A percentile compares a stretch with the other conserved stretches of the same genome.
Evolutionary conservation across 2,329 filamentous ascomycete genomes (phyloP).

Genomic region (Colletotrichum sp.): DNA sequence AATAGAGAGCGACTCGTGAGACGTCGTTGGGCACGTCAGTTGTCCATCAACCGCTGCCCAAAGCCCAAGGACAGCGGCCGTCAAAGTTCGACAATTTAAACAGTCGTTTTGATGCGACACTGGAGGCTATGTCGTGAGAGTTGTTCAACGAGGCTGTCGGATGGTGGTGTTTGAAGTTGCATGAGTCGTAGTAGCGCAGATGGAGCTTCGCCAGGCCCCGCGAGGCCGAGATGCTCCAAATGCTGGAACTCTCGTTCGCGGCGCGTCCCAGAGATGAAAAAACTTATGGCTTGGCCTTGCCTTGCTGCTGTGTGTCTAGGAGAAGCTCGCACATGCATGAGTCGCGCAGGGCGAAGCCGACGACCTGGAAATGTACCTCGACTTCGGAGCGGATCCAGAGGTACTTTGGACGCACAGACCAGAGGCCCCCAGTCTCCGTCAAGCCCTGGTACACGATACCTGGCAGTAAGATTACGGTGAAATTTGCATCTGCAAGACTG

Average conservation of each 20-base stretch:
- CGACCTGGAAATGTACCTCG: conserved; percentile 6
- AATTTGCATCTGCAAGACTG: conserved; percentile 17
- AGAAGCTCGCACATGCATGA: conserved; percentile 14
- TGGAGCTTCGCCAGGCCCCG: conserved; percentile 6
- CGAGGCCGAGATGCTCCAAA: conserved; percentile 12
- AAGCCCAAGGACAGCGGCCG: neutral
- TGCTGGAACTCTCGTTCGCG: neutral
- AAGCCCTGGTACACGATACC: conserved; percentile 10
- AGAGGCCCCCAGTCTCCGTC: neutral
- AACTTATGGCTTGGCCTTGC: neutral
- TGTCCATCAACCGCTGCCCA: neutral
- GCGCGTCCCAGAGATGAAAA: neutral
- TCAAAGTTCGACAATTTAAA: neutral
- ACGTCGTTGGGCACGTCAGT: neutral
- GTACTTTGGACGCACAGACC: conserved; percentile 13
- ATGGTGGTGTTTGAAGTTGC: conserved; percentile 12
- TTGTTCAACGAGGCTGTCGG: conserved; percentile 10
- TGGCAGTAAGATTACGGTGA: conserved; percentile 17
- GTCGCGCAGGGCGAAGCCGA: conserved; percentile 5
- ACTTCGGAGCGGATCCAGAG: conserved; percentile 1
- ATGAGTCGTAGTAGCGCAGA: conserved; percentile 14
- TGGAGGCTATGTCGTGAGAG: neutral
- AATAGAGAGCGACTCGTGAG: neutral
- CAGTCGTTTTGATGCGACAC: neutral
- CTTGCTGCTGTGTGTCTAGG: neutral